phyloP scores from a whole-genome alignment of 176 grass and related monocot species.

The Eragrostis nindensis region DNA sequence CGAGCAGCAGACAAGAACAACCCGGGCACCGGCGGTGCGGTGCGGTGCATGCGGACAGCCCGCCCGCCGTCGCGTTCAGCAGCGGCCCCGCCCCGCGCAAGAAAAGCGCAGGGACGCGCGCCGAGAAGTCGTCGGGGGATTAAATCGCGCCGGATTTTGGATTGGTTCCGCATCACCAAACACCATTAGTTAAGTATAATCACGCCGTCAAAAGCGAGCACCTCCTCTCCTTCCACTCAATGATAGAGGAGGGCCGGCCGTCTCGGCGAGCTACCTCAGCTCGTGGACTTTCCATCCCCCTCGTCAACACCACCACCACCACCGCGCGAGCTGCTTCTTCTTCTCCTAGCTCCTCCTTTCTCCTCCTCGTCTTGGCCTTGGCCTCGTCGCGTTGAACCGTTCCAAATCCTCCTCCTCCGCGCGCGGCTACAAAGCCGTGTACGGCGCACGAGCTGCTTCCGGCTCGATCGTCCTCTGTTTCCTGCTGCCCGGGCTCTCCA shows the following conservation, averaged over 20 bases:
- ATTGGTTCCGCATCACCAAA: background rate
- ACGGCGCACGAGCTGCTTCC: background rate
- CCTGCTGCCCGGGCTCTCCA: too few species aligned
- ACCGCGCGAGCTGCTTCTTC: too few species aligned
- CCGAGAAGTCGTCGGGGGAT: background rate
- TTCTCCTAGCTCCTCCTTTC: background rate
- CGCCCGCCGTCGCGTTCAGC: background rate
- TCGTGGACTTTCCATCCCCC: constrained; percentile 22
- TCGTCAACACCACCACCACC: constrained; percentile 1
- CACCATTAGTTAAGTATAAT: background rate
- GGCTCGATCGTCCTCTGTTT: background rate
- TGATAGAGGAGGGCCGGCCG: background rate
- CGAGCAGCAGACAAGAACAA: too few species aligned
- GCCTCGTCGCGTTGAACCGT: constrained; percentile 25
- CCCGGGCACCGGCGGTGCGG: background rate
- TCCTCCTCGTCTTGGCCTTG: too few species aligned
- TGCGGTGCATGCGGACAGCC: background rate
- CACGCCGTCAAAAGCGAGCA: background rate
- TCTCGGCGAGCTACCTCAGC: background rate
- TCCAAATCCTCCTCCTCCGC: background rate
- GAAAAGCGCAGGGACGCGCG: background rate
- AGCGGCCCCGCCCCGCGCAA: background rate
- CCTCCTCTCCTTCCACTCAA: background rate
- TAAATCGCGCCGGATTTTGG: background rate
- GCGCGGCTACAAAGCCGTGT: constrained; percentile 11